A percentile compares a stretch with the other conserved stretches of the same genome.
These are phyloP conservation scores for Xylaria palmicola DNA, from an alignment of 495 filamentous ascomycete species.

Conservation along the genomic window DNA sequence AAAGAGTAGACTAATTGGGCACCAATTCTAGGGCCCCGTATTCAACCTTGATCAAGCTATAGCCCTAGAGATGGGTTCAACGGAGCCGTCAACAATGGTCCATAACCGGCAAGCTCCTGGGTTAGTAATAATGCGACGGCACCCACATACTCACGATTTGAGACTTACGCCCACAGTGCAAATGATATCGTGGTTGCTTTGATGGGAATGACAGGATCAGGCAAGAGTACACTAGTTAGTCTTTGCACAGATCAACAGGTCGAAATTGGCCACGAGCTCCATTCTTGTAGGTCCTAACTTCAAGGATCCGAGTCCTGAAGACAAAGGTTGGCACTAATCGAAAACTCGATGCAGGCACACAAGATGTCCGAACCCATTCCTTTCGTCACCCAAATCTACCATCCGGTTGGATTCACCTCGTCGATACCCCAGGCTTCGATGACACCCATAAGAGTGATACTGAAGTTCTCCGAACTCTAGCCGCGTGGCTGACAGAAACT, in stretches of 20 bases:
- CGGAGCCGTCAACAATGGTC: neutral
- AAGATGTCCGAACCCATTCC: neutral
- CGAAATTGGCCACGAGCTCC: constrained; percentile 26
- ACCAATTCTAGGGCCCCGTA: too few relatives aligned
- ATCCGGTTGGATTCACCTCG: constrained; percentile 16
- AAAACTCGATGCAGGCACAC: constrained; percentile 35
- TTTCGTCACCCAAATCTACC: neutral
- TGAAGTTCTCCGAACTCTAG: constrained; percentile 39
- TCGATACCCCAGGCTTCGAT: constrained; percentile 47
- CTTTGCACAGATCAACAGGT: constrained; percentile 20
- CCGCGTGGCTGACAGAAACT: constrained; percentile 20
- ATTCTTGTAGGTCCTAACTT: constrained; percentile 25
- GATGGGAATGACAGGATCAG: constrained; percentile 43
- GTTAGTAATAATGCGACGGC: neutral
- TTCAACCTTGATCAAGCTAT: too few relatives aligned
- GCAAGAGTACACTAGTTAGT: constrained; percentile 42
- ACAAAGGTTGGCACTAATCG: neutral
- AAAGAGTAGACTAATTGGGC: too few relatives aligned
- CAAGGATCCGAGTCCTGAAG: neutral
- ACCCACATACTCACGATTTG: neutral
- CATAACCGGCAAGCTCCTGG: neutral
- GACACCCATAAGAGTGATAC: constrained; percentile 34
- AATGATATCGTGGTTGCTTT: constrained; percentile 35
- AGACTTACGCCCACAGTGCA: neutral
- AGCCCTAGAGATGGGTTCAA: too few relatives aligned